These are phyloP conservation scores for Glonium stellatum DNA, from an alignment of 495 filamentous ascomycete genomes.

Conservation along the genomic window DNA sequence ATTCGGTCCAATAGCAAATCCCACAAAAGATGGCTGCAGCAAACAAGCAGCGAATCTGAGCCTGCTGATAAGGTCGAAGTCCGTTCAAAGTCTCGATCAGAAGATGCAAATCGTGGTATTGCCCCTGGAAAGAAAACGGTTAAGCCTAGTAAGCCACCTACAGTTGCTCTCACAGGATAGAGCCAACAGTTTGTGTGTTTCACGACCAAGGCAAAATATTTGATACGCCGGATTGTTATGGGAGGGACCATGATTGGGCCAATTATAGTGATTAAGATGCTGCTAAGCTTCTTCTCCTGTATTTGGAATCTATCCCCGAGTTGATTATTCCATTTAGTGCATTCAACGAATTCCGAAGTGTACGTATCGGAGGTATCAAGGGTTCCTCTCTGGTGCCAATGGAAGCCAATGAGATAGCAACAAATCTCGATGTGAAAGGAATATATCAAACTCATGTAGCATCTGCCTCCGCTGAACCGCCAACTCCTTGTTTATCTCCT, in stretches of 20 bases:
- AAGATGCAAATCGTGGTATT: too few species aligned
- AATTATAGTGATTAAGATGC: slow-evolving; percentile 98
- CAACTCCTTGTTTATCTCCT: slow-evolving; percentile 91
- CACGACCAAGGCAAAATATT: slow-evolving; percentile 83
- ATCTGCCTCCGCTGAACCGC: slow-evolving; percentile 83
- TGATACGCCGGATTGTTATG: slow-evolving; percentile 89
- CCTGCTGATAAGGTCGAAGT: too few species aligned
- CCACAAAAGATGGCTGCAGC: too few species aligned
- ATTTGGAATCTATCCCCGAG: slow-evolving; percentile 85
- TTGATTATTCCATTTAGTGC: slow-evolving; percentile 90
- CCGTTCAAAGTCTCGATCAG: too few species aligned
- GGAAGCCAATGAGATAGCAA: slow-evolving; percentile 63
- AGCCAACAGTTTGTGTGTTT: slow-evolving; percentile 90
- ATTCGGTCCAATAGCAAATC: too few species aligned
- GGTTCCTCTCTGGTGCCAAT: too few species aligned
- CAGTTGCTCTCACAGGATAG: slow-evolving; percentile 93
- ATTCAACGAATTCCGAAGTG: slow-evolving; percentile 75
- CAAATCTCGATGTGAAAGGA: slow-evolving; percentile 79
- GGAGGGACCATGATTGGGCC: slow-evolving; percentile 90
- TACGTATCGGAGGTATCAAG: slow-evolving; percentile 57
- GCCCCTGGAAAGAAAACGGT: too few species aligned
- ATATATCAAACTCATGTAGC: too few species aligned
- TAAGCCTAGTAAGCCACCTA: not conserved
- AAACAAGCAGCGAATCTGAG: too few species aligned
- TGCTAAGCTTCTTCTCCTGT: slow-evolving; percentile 86